Conservation (phyloP, 1,284 basidiomycete genomes). For the Cutaneotrichosporon sp. region DNA sequence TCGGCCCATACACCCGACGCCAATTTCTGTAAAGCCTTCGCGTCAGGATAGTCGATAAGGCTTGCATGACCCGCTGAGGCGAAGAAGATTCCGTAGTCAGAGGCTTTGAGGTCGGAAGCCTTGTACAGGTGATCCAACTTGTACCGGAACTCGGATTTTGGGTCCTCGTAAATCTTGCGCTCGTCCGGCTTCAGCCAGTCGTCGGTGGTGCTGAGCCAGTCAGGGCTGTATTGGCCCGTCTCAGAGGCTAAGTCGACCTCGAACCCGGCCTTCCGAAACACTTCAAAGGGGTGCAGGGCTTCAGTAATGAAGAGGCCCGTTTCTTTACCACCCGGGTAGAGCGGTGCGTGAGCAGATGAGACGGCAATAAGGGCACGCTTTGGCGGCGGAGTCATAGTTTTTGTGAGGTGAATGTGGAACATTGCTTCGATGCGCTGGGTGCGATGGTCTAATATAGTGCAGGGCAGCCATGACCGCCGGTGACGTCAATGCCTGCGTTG, state of each 20-base stretch:
- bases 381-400: conserved; percentile 19
- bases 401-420: too few species aligned
- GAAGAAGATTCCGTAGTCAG: conserved; percentile 22
- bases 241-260: conserved; percentile 22
- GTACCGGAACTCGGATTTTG: conserved; percentile 13
- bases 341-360: conserved; percentile 18
- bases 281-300: conserved; percentile 23
- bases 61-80: conserved; percentile 21
- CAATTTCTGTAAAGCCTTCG: conserved; percentile 14
- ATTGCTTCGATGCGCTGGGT: too few species aligned
- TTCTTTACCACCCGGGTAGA: conserved; percentile 17
- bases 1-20: conserved; percentile 11
- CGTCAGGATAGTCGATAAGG: conserved; percentile 22
- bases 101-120: conserved; percentile 9
- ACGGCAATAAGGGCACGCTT: conserved; percentile 20
- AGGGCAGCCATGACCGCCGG: too few species aligned
- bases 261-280: conserved; percentile 20
- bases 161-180: conserved; percentile 15
- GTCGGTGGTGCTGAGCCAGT: conserved; percentile 10
- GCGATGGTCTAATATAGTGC: too few species aligned
- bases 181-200: conserved; percentile 13
- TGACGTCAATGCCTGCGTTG: too few species aligned
- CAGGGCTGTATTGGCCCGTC: conserved; percentile 16
- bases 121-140: conserved; percentile 18
- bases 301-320: conserved; percentile 25